Base-by-base conservation (phyloP, 2,329 filamentous ascomycete species). In the Penicillium sp. region DNA sequence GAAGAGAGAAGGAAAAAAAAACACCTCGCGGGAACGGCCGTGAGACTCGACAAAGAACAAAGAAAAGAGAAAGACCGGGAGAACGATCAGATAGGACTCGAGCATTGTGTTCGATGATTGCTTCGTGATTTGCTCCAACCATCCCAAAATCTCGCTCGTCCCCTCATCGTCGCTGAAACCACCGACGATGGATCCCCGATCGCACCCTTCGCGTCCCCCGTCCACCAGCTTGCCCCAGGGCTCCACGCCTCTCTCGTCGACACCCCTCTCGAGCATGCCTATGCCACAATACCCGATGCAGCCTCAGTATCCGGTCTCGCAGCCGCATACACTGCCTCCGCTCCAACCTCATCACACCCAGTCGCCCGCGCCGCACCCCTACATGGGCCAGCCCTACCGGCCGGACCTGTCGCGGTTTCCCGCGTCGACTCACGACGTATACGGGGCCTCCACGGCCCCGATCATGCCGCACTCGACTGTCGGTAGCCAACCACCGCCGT, bases 231-330 rank as follows among this genome's bases (percentile, higher is more conserved):
- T 71, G 45, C 67, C 68, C 41, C 69, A 70, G 53, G 63, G 63
- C 50, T 66, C 68, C 47, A 64, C 69, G 57, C 67, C 69, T 32
- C 57, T 70, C 45, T 67, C 68, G 27, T 64, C 67, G 35, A 66
- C 68, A 43, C 66, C 69, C 31, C 62, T 70, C 54, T 69, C 69
- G 51, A 70, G 64, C 50, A 67, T 69, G 63, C 64, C 62, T 10
- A 70, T 71, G 64, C 69, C 69, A 43, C 68, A 70, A 45, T 72
- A 72, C 57, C 60, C 63, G 50, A 70, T 69, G 65, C 68, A 70
- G 60, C 67, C 62, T 36, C 69, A 70, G 44, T 70, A 69, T 47
- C 56, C 60, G 20, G 64, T 69, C 25, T 67, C 65, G 37, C 67
- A 70, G 55, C 62, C 67, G 42, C 67, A 70, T 44, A 70, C 67